Evolutionary conservation across 495 filamentous ascomycete species (phyloP).

Genomic region (Podospora tetraspora): DNA sequence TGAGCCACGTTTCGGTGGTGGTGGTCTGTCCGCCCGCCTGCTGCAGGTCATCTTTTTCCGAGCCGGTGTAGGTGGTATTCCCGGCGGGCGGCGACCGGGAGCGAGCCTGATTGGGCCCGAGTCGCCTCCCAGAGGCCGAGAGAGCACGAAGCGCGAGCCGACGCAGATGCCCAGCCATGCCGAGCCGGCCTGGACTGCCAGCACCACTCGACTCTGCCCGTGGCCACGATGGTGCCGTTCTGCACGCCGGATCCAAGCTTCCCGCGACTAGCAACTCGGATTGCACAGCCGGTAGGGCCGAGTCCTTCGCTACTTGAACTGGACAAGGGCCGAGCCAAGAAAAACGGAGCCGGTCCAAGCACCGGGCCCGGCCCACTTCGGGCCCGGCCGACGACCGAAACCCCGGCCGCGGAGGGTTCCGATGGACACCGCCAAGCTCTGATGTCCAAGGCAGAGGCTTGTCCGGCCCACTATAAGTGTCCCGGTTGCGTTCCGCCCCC

Average conservation of each 20-base stretch:
- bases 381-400: background rate
- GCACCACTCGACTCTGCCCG: too few relatives aligned
- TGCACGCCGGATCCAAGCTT: too few relatives aligned
- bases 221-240: too few relatives aligned
- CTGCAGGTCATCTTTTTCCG: background rate
- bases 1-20: background rate
- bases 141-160: background rate
- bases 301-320: background rate
- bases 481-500: background rate
- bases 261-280: too few relatives aligned
- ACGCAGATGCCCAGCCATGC: background rate
- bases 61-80: background rate
- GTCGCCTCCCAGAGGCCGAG: background rate
- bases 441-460: background rate
- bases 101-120: background rate
- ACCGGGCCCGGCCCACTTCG: background rate
- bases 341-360: background rate
- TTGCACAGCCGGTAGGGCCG: too few relatives aligned
- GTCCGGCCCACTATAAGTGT: background rate
- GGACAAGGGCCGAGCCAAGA: background rate
- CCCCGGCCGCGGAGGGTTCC: background rate
- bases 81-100: background rate
- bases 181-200: background rate
- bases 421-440: background rate
- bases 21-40: background rate